phyloP scores from a whole-genome alignment of 2,329 filamentous ascomycete species.

The Xylaria arbuscula region DNA sequence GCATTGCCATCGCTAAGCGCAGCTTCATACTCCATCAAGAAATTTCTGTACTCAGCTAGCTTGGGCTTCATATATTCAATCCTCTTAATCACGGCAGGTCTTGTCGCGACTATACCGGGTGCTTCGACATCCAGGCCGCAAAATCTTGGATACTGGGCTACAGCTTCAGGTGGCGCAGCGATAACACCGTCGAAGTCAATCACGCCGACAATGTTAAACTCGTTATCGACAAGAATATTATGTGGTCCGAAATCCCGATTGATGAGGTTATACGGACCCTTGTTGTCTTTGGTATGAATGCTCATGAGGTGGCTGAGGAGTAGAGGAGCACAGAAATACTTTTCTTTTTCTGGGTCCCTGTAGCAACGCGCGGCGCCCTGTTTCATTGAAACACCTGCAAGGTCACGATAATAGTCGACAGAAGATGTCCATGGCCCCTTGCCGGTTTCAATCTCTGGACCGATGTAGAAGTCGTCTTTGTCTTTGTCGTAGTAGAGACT shows the following conservation, averaged over 20 bases:
- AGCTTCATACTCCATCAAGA: constrained; percentile 22
- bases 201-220: constrained; percentile 25
- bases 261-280: constrained; percentile 15
- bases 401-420: constrained; percentile 24
- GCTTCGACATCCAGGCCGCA: background rate
- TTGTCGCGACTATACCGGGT: background rate
- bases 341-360: background rate
- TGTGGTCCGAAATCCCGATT: constrained; percentile 27
- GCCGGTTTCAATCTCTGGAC: constrained; percentile 17
- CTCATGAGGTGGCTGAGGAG: constrained; percentile 15
- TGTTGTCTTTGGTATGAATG: background rate
- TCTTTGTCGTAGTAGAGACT: constrained; percentile 18
- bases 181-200: constrained; percentile 26
- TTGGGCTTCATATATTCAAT: background rate
- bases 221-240: constrained; percentile 27
- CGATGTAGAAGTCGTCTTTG: constrained; percentile 18
- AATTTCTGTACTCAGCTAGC: constrained; percentile 8
- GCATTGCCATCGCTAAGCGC: background rate
- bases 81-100: background rate
- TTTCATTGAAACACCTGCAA: constrained; percentile 4
- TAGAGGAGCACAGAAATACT: constrained; percentile 2
- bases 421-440: constrained; percentile 24
- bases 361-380: background rate
- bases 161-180: constrained; percentile 12
- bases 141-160: constrained; percentile 20